Conservation (phyloP, 805 yeast genomes). For the Wickerhamomyces silvicola region DNA sequence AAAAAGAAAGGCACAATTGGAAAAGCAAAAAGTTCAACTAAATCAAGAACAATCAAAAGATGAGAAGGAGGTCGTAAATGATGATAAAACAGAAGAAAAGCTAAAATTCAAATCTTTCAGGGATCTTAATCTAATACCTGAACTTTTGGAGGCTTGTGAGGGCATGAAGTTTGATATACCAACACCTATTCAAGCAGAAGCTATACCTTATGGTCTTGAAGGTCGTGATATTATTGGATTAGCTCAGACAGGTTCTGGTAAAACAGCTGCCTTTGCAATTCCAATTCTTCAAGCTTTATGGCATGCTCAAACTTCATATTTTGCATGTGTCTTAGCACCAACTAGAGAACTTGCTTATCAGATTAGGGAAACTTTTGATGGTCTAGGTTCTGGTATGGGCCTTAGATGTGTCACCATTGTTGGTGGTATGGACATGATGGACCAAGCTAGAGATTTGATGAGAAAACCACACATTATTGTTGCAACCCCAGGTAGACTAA, state of each 20-base stretch:
- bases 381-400: slow-evolving; percentile 88
- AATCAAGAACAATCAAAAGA: slow-evolving; percentile 2
- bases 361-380: slow-evolving; percentile 92
- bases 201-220: slow-evolving; percentile 84
- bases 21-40: slow-evolving; percentile 6
- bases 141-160: slow-evolving; percentile 72
- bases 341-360: slow-evolving; percentile 83
- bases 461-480: slow-evolving; percentile 91
- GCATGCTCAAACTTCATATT: slow-evolving; percentile 83
- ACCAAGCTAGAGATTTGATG: slow-evolving; percentile 90
- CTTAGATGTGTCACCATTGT: slow-evolving; percentile 83
- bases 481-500: slow-evolving; percentile 91
- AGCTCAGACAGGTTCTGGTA: slow-evolving; percentile 98
- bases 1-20: slow-evolving; percentile 32
- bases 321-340: slow-evolving; percentile 82
- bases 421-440: slow-evolving; percentile 99
- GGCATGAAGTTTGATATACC: slow-evolving; percentile 72
- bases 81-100: slow-evolving; percentile 6
- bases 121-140: slow-evolving; percentile 65
- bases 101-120: slow-evolving; percentile 36
- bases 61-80: slow-evolving; percentile 20
- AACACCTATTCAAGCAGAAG: slow-evolving; percentile 88
- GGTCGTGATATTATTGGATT: slow-evolving; percentile 93
- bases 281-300: slow-evolving; percentile 89
- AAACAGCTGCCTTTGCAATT: slow-evolving; percentile 96